phyloP scores from a whole-genome alignment of 768 basidiomycete species.

The Leccinellum albellum region DNA sequence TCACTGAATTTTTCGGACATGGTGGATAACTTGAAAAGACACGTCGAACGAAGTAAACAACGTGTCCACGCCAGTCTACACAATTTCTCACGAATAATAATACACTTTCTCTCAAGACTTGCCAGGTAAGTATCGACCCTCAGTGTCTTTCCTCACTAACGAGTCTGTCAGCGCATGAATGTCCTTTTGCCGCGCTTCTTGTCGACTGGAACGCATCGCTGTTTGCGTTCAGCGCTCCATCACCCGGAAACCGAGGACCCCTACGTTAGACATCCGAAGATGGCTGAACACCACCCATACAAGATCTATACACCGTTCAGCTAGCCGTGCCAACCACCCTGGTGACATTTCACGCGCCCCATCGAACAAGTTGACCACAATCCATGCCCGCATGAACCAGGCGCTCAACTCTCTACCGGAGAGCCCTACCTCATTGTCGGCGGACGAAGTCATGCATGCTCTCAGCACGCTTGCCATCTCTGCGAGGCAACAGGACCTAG shows the following conservation, averaged over 20 bases:
- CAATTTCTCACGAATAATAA: constrained; percentile 26
- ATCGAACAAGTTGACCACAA: constrained; percentile 17
- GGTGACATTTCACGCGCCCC: constrained; percentile 11
- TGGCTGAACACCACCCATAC: constrained; percentile 19
- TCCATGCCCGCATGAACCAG: constrained; percentile 23
- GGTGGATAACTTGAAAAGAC: constrained; percentile 26
- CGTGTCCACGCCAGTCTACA: constrained; percentile 24
- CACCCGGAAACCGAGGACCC: constrained; percentile 8
- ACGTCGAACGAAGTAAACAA: constrained; percentile 24
- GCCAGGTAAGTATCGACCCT: background rate
- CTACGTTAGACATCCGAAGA: constrained; percentile 17
- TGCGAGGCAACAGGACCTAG: constrained; percentile 50
- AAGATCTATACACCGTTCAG: constrained; percentile 2
- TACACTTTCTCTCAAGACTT: background rate
- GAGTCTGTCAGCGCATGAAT: constrained; percentile 51
- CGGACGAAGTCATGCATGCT: constrained; percentile 34
- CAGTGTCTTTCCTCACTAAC: constrained; percentile 18
- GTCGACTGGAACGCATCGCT: constrained; percentile 28
- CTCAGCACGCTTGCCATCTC: constrained; percentile 49
- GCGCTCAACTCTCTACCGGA: constrained; percentile 21
- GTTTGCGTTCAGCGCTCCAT: constrained; percentile 23
- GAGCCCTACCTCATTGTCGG: constrained; percentile 7
- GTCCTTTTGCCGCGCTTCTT: constrained; percentile 44
- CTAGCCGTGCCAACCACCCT: background rate
- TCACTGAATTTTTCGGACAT: constrained; percentile 93